Base-by-base conservation (phyloP, 441 rosid genomes). In the Populus hybrid region DNA sequence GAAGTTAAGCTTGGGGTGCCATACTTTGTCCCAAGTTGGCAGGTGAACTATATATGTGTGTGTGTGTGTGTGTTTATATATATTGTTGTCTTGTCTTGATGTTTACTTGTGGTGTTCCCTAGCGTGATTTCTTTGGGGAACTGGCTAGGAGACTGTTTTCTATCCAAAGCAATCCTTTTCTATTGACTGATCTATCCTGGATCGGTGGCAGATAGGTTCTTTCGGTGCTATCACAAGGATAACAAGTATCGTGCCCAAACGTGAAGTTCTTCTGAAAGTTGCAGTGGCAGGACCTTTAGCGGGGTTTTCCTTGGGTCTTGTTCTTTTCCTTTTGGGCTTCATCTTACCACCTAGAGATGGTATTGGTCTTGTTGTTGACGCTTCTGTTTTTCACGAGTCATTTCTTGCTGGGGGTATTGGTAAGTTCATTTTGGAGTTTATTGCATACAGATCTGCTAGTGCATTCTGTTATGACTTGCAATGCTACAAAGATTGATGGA, bases 11-110 rank as follows among this genome's bases (percentile, higher is more conserved):
- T 95, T 63, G 95, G 97, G 76, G 91, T 95, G 77, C 98, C 98
- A 5, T 95, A 84, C 87, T 93, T 95, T 84, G 94, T 95, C 79
- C 98, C 99, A 42, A 93, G 99, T 87, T 92, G 93, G 99, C 99
- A 95, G 98, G 97, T 95, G 86, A 28, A 6, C 14, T 14, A 16
- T 50, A 16, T 50, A 5, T 34, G 36, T 34, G 36, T 34, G 72
- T 72, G 66, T 72, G 66, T 38, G 46, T 35, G 10, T 26, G 28
- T 26, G 28, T 42, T 4, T 38, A 38, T 38, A 38, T 50, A 16
- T 50, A 16, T 50, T 50, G 63, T 75, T 83, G 46, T 68, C 63
- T 70, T 73, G n/a, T 81, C 28, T 23, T 59, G 64, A 70, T 73
- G 34, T 63, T 46, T 71, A 30, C 12, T 28, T 65, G 26, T 32